Evolutionary conservation across 208 protist species (phyloP).

Genomic region (Wallacemonas sp.): DNA sequence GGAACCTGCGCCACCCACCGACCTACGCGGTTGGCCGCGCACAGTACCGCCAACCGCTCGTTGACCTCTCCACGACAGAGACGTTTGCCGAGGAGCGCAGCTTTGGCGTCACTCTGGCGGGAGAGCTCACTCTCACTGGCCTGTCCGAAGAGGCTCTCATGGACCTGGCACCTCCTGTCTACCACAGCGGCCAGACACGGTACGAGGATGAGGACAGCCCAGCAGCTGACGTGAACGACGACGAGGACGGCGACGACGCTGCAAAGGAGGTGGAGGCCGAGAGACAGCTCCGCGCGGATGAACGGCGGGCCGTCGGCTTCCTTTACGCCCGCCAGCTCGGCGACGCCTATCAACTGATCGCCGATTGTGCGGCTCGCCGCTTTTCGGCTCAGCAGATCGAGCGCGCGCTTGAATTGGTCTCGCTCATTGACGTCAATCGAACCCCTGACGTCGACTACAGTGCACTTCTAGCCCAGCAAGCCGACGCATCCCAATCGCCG

Average conservation of each 20-base stretch:
- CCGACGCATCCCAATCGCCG: slow-evolving; percentile 12
- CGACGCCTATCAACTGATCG: slow-evolving; percentile 57
- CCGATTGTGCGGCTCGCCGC: slow-evolving; percentile 56
- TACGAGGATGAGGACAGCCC: not conserved
- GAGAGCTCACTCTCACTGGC: slow-evolving; percentile 48
- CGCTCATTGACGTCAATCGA: slow-evolving; percentile 57
- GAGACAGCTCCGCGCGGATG: slow-evolving; percentile 2
- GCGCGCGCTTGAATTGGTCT: slow-evolving; percentile 53
- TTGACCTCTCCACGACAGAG: slow-evolving; percentile 49
- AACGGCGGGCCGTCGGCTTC: slow-evolving; percentile 34
- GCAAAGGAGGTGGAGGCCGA: slow-evolving; percentile 38
- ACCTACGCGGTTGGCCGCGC: slow-evolving; percentile 79
- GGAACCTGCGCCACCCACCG: slow-evolving; percentile 72
- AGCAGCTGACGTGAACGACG: not conserved
- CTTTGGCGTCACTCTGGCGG: slow-evolving; percentile 59
- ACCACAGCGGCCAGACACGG: not conserved
- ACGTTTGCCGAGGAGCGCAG: slow-evolving; percentile 71
- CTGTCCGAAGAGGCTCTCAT: slow-evolving; percentile 45
- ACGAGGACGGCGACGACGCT: not conserved
- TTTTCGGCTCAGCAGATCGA: slow-evolving; percentile 56
- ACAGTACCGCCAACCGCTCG: slow-evolving; percentile 52
- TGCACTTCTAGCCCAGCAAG: slow-evolving; percentile 11
- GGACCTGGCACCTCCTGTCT: slow-evolving; percentile 33
- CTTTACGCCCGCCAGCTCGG: slow-evolving; percentile 59
- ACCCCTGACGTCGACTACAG: slow-evolving; percentile 51